Base-by-base conservation (phyloP, 2,329 filamentous ascomycete species). In the Massarina eburnea region DNA sequence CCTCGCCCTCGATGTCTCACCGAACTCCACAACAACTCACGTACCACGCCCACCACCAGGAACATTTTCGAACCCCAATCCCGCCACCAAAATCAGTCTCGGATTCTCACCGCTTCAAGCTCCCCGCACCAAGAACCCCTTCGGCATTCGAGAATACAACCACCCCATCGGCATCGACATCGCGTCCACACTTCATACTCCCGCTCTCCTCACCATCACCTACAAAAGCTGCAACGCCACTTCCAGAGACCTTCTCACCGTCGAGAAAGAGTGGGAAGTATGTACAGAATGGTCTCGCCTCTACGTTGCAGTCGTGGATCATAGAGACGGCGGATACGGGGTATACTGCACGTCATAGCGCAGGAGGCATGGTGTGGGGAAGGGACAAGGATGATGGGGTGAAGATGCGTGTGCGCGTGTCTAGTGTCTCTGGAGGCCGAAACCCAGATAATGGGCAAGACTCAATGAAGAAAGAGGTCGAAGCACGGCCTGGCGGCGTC, bases 201-300 rank as follows among this genome's bases (percentile, higher is more conserved):
- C 67, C 71, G 2, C 57, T 64, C 2, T 47, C 54, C 3, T 62
- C 63, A 10, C 57, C 65, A 3, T 41, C 27, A 6, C 27, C 39
- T 29, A 18, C 26, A n/a, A 29, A 30, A 3, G 62, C 60, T 10
- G 63, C 66, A 2, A 52, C 44, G 7, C 76, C 76, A 0, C 63
- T 78, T 0, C 78, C 79, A 1, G 75, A 79, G 32, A 71, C 75
- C 30, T 82, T 82, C 60, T 80, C 78, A 0, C 79, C 80, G 1
- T 74, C 76, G 37, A 70, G 77, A 20, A 73, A 73, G 47, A 73
- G 71, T 0, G 71, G 77, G 49, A 76, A 76, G 53, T 81, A 77
- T 50, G 36, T 79, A 0, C 63, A 73, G 1, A 71, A 72, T 3
- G 79, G 79, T 1, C 63, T 80, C 43, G 79, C 79, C 3, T 68